phyloP scores from a whole-genome alignment of 192 early-diverging fungal genomes.

The Backusella morwellensis region DNA sequence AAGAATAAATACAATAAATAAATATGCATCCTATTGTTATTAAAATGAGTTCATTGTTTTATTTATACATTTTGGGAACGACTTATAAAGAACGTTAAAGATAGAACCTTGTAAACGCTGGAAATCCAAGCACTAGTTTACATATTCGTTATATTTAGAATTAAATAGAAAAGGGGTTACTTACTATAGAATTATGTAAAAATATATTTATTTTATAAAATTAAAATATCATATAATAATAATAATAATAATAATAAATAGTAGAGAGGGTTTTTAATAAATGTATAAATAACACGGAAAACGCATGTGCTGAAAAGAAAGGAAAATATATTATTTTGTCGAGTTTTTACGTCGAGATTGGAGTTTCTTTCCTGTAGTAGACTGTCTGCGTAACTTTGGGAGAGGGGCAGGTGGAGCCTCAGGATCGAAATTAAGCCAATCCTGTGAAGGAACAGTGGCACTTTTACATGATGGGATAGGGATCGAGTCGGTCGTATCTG shows the following conservation, averaged over 20 bases:
- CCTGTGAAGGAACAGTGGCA: constrained; percentile 14
- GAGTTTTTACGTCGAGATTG: constrained; percentile 2
- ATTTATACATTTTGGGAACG: background rate
- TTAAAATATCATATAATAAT: background rate
- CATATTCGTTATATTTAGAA: too few species aligned
- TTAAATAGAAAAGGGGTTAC: too few species aligned
- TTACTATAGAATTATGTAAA: too few species aligned
- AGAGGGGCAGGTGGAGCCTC: background rate
- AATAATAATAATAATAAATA: background rate
- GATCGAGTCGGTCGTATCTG: background rate
- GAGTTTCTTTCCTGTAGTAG: background rate
- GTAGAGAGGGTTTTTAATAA: background rate
- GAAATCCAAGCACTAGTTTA: too few species aligned
- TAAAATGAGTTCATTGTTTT: background rate
- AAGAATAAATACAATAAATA: background rate
- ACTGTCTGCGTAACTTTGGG: background rate
- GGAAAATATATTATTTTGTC: background rate
- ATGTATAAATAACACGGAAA: background rate
- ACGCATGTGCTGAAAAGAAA: background rate
- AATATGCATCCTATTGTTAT: background rate
- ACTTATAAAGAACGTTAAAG: too few species aligned
- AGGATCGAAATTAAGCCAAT: constrained; percentile 10
- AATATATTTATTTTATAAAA: too few species aligned
- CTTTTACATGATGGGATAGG: background rate
- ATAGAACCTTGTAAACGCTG: too few species aligned